Conservation (phyloP, 2,329 filamentous ascomycete species). For the Torrubiella hemipterigena region DNA sequence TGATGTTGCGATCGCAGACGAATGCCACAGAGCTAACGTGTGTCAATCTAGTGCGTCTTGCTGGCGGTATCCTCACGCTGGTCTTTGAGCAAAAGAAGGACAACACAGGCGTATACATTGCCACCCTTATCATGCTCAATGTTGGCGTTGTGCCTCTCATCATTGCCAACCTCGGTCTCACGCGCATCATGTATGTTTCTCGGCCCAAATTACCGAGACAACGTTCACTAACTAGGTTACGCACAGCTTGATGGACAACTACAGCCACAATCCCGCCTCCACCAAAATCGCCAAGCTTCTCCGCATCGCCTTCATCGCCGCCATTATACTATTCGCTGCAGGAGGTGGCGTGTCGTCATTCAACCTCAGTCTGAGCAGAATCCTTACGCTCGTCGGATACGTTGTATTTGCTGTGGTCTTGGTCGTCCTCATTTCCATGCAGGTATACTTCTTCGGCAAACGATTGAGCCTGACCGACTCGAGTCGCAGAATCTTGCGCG, state of each 20-base stretch:
- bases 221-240: not conserved
- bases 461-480: constrained; percentile 7
- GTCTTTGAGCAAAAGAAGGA: constrained; percentile 9
- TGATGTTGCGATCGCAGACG: not conserved
- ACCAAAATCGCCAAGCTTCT: constrained; percentile 8
- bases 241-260: constrained; percentile 11
- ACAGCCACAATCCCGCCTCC: constrained; percentile 10
- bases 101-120: constrained; percentile 13
- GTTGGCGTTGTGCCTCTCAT: constrained; percentile 16
- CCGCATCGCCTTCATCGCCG: constrained; percentile 9
- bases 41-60: constrained; percentile 13
- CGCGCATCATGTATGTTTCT: constrained; percentile 13
- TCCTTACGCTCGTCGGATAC: constrained; percentile 12
- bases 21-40: not conserved
- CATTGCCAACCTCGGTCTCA: constrained; percentile 13
- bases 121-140: constrained; percentile 15
- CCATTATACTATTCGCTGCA: constrained; percentile 9
- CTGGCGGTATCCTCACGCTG: constrained; percentile 15
- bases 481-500: constrained; percentile 9
- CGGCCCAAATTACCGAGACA: not conserved
- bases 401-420: constrained; percentile 11
- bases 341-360: constrained; percentile 11
- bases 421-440: constrained; percentile 8
- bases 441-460: constrained; percentile 8
- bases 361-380: constrained; percentile 4